Base-by-base conservation (phyloP, 1,284 basidiomycete species). In the Ustanciosporium gigantosporum region DNA sequence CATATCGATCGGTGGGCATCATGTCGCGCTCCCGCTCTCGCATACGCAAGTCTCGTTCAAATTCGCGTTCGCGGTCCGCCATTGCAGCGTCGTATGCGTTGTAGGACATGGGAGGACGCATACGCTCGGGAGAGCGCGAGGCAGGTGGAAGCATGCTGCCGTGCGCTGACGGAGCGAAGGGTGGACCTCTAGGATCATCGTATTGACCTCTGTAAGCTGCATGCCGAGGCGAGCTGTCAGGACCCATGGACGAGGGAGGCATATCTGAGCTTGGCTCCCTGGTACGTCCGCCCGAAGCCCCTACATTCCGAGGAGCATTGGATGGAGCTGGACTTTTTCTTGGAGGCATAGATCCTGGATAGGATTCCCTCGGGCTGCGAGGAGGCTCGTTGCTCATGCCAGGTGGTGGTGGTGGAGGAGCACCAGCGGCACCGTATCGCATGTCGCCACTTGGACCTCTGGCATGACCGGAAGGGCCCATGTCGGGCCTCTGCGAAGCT, bases 1-100 rank as follows among this genome's bases (percentile, higher is more conserved):
- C 60, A 35, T 57, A 64, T 23, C 60, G 60, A 41, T 64, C 60
- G 9, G 42, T 48, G 14, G 49, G 36, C 53, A 64, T 53, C 36
- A 57, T 49, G 11, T 64, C 60, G 41, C 59, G 41, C 19, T 43
- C 41, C n/a, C 41, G 41, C 5, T 43, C 41, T 2, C 31, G 59
- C 27, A 55, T 51, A 4, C 53, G 20, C 4, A 29, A 5, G 4
- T 23, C 20, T 15, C 9, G n/a, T 14, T 62, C 52, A 21, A 48
- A 47, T 43, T 62, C 52, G 25, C 47, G 44, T 23, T 62, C 59
- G 20, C 59, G 52, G 22, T 64, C 60, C 3, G 53, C 52, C 45
- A 62, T 40, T 19, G 42, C 42, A 3, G 41, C 47, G 17, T 62
- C 59, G 34, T 64, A 64, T 14, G 41, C 41, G 3, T 36, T 45